phyloP scores from a whole-genome alignment of 73 alveolate species.

The Tetrahymena borealis region DNA sequence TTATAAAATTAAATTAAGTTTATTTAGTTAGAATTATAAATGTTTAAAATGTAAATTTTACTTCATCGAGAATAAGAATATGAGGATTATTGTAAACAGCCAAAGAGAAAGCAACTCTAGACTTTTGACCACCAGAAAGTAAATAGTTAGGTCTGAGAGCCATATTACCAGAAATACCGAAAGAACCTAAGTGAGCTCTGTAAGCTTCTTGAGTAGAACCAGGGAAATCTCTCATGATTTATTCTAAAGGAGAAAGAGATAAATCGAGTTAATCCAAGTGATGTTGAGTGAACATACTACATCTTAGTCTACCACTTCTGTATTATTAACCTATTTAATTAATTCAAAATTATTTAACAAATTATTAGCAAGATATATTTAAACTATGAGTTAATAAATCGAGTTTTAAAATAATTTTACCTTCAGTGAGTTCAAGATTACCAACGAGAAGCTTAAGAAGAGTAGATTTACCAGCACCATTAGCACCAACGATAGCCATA shows the following conservation, averaged over 20 bases:
- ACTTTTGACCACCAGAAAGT: conserved; percentile 97
- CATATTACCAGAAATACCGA: conserved; percentile 94
- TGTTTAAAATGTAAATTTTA: no score
- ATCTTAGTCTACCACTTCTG: conserved; percentile 38
- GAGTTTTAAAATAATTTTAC: not conserved
- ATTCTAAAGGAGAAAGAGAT: conserved; percentile 92
- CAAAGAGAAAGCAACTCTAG: conserved; percentile 97
- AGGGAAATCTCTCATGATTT: conserved; percentile 80
- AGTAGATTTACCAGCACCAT: conserved; percentile 99
- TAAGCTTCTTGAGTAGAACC: conserved; percentile 77
- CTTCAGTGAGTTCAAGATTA: conserved; percentile 66
- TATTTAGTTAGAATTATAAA: not conserved
- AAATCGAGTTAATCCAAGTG: conserved; percentile 93
- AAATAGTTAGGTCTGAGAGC: conserved; percentile 86
- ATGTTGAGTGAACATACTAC: conserved; percentile 93
- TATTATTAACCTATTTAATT: not conserved
- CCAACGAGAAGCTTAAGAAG: conserved; percentile 94
- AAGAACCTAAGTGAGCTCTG: conserved; percentile 92
- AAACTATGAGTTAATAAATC: not conserved
- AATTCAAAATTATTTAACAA: not conserved
- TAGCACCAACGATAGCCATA: conserved; percentile 98
- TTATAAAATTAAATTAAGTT: not conserved
- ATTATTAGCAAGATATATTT: not conserved
- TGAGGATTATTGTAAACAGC: conserved; percentile 96
- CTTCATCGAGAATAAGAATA: conserved; percentile 94